Evolutionary conservation across 2,329 filamentous ascomycete genomes (phyloP), one percentile per base, ranked within the genome.

Genomic region (Fusarium algeriense): DNA sequence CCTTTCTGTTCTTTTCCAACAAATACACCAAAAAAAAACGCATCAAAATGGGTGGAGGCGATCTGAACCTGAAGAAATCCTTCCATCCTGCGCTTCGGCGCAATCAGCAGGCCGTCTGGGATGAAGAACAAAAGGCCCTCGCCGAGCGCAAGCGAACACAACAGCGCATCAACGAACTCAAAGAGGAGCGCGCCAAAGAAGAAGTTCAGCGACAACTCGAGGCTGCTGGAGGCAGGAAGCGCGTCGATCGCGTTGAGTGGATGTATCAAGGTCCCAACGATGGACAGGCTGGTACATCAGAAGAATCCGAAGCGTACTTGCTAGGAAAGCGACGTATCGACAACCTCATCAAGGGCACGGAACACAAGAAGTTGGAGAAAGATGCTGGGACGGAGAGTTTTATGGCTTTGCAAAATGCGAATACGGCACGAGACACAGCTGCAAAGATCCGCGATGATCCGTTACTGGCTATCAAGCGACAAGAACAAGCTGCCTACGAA

Each of bases 111-210:
- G 90, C 89, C 80, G 95, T 98, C 74, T 97, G 93, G 90, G 90
- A 95, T 69, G 93, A 97, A 81, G 95, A 98, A 79, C 91, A 96
- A 80, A 93, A 94, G 73, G 96, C 95, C 6, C 89, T 99, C 15
- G 93, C 96, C 57, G 96, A 99, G 86, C 92, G 96, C 82, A 98
- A 98, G 81, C 92, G 92, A 74, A 97, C 94, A 69, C 94, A 97
- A 64, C 93, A 96, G 78, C 91, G 97, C 68, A 90, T 94, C 77
- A 95, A 97, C 78, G 96, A 99, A 82, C 91, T 97, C 73, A 94
- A 95, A 74, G 95, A 98, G 80, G 97, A 99, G 83, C 91, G 95
- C 49, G 91, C 93, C 50, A 93, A 97, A 73, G 94, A 98, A 80
- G 95, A 98, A 80, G 89, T 98, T 2, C 93, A 98, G 81, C 89